Evolutionary conservation across 2,329 filamentous ascomycete genomes (phyloP).

Genomic region (Bipolaris oryzae): DNA sequence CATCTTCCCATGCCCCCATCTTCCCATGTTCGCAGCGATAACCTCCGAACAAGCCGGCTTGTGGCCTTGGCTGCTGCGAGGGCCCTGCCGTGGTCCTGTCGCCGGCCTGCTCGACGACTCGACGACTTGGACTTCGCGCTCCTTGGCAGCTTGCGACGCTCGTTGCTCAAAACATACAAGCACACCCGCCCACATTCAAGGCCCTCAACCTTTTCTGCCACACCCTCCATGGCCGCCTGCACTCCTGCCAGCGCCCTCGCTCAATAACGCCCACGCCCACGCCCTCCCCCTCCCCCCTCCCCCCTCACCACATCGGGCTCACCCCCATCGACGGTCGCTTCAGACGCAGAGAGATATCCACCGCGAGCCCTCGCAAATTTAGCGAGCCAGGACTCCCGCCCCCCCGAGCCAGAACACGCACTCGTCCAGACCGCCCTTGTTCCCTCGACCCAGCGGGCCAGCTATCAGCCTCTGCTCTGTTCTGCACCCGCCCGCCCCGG

Average conservation of each 20-base stretch:
- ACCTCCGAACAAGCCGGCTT: conserved; percentile 11
- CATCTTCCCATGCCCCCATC: not conserved
- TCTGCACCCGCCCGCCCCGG: not conserved
- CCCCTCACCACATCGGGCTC: too few relatives aligned
- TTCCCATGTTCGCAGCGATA: not conserved
- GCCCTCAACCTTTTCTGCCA: conserved; percentile 5
- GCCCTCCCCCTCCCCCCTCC: too few relatives aligned
- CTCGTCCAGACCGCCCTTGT: not conserved
- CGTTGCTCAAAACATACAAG: conserved; percentile 17
- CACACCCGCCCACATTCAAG: conserved; percentile 3
- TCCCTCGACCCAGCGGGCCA: not conserved
- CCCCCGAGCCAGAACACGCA: not conserved
- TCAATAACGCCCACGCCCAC: not conserved
- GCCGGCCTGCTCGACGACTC: conserved; percentile 21
- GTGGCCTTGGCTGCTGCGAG: conserved; percentile 4
- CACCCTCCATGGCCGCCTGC: conserved; percentile 2
- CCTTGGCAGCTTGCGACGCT: conserved; percentile 32
- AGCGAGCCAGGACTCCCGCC: conserved; percentile 2
- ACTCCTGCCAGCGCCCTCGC: not conserved
- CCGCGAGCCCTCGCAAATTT: conserved; percentile 1
- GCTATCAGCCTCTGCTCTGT: not conserved
- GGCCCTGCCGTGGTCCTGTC: conserved; percentile 17
- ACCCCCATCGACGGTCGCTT: conserved; percentile 7
- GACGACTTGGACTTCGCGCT: conserved; percentile 19
- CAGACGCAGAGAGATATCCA: conserved; percentile 3